phyloP scores from a whole-genome alignment of 2,329 filamentous ascomycete genomes.

The Pestalotiopsis sp. region DNA sequence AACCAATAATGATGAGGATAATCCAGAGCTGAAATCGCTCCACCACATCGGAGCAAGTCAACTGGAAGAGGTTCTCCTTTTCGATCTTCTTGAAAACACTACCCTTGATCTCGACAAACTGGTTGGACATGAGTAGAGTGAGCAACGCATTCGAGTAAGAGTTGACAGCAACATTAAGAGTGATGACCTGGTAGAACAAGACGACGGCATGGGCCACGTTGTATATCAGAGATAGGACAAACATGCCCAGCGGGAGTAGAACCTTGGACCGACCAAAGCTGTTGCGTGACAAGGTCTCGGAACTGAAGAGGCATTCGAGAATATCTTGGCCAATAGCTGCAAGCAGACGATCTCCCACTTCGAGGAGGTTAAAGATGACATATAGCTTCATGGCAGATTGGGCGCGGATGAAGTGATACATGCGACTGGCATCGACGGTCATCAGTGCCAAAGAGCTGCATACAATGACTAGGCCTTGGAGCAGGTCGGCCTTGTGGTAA shows the following conservation, averaged over 20 bases:
- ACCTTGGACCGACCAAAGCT: conserved; percentile 89
- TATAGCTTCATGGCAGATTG: conserved; percentile 98
- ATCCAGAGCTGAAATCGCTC: conserved; percentile 98
- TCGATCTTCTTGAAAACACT: conserved; percentile 99
- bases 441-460: conserved; percentile 84
- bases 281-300: conserved; percentile 87
- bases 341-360: conserved; percentile 87
- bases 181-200: conserved; percentile 96
- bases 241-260: conserved; percentile 86
- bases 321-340: conserved; percentile 94
- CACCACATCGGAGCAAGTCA: conserved; percentile 95
- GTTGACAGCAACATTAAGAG: conserved; percentile 96
- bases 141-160: conserved; percentile 96
- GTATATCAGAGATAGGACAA: conserved; percentile 81
- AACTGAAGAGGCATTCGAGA: conserved; percentile 91
- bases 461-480: conserved; percentile 88
- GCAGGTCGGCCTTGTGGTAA: conserved; percentile 91
- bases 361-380: conserved; percentile 97
- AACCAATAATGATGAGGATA: conserved; percentile 93
- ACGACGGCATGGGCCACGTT: conserved; percentile 85
- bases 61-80: conserved; percentile 95
- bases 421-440: conserved; percentile 90
- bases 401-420: conserved; percentile 97
- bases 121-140: conserved; percentile 91
- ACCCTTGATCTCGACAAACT: conserved; percentile 98